phyloP scores from a whole-genome alignment of 2,329 filamentous ascomycete species.

The Amphichorda felina region DNA sequence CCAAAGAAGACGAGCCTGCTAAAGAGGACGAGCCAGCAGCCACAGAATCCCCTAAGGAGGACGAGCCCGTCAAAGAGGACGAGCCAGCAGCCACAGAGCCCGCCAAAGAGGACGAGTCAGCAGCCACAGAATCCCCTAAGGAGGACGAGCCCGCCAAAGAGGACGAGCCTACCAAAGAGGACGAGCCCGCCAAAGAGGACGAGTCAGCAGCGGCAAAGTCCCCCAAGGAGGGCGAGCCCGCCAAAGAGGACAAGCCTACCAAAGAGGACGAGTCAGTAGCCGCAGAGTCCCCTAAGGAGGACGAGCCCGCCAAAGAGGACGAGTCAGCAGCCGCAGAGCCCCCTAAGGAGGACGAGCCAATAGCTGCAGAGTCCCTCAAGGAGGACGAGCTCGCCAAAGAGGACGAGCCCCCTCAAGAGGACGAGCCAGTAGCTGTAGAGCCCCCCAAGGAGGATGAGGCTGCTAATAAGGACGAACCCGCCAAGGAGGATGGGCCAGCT shows the following conservation, averaged over 20 bases:
- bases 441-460: conserved; percentile 1
- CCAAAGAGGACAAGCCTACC: background rate
- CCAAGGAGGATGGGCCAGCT: background rate
- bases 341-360: background rate
- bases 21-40: background rate
- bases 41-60: background rate
- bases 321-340: conserved; percentile 1
- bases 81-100: background rate
- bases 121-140: conserved; percentile 2
- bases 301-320: conserved; percentile 1
- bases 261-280: background rate
- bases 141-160: background rate
- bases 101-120: background rate
- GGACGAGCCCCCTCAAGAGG: background rate
- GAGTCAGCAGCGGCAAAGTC: too few species aligned
- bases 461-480: background rate
- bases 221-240: background rate
- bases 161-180: background rate
- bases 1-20: background rate
- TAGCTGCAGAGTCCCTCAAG: background rate
- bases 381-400: background rate
- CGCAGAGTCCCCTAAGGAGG: background rate
- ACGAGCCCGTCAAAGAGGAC: background rate
- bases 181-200: background rate
- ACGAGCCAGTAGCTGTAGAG: too few species aligned